Evolutionary conservation across 805 yeast species (phyloP), one percentile per base, ranked within the genome.

Genomic region (Candida ortonii): DNA sequence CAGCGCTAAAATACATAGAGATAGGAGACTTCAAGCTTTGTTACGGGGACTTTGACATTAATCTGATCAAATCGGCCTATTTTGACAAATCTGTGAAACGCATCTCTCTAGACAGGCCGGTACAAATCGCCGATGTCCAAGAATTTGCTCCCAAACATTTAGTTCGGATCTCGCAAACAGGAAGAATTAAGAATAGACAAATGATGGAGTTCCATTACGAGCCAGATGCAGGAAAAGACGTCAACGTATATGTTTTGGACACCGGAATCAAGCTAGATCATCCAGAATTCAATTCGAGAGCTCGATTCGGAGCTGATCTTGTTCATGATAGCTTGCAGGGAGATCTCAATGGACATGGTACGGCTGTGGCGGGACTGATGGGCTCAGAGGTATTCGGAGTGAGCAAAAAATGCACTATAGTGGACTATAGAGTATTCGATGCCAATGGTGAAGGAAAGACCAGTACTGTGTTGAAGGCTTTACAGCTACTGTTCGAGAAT

Each of bases 291-390:
- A 61, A 56, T 4, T 60, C 63, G 3, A 58, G 77, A 23, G 71
- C 68, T 0, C 50, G 58, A 9, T 53, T 56, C 27, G 60, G 73
- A 13, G 65, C 61, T 1, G 78, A 75, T 36, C 67, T 71, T 10
- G 38, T 42, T n/a, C 45, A 58, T 10, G 53, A 55, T 16, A 47
- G 48, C 4, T 50, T 40, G 10, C 16, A 25, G 5, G 51, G 47
- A 6, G 65, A 61, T 26, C 48, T 50, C 10, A 63, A 72, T 50
- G 79, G 78, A 4, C 81, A 76, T 49, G 82, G 81, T 1, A 72
- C 79, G 1, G 75, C 72, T 29, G 67, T 76, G 15, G 79, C 81
- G 0, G 80, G 79, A 3, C 54, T 74, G 7, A 57, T 73, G 25
- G 78, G 76, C 0, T 68, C 78, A 1, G 61, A 61, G 23, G 57